These are phyloP conservation scores for Aureobasidium namibiae DNA, from an alignment of 2,329 filamentous ascomycete genomes.

Conservation along the genomic window DNA sequence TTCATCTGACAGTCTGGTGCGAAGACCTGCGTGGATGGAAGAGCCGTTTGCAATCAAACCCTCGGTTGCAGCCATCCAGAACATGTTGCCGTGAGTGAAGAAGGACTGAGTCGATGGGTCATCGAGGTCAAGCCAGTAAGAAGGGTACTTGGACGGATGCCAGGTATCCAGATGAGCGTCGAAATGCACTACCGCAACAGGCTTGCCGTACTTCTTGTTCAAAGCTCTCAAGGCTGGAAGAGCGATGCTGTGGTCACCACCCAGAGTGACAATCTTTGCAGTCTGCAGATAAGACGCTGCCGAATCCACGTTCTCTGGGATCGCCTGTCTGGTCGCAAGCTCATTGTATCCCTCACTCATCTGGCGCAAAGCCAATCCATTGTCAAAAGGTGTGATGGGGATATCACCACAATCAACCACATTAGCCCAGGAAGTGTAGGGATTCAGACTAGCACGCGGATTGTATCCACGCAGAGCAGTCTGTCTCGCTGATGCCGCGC, in stretches of 20 bases:
- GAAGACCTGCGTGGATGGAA: slow-evolving; percentile 74
- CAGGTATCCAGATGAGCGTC: slow-evolving; percentile 71
- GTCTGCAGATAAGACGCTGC: slow-evolving; percentile 33
- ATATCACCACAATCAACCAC: slow-evolving; percentile 89
- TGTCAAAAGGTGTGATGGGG: slow-evolving; percentile 79
- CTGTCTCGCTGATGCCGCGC: slow-evolving; percentile 73
- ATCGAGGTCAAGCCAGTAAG: slow-evolving; percentile 54
- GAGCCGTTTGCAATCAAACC: slow-evolving; percentile 66
- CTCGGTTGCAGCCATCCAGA: slow-evolving; percentile 78
- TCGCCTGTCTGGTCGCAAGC: slow-evolving; percentile 43
- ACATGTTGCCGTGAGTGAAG: slow-evolving; percentile 87
- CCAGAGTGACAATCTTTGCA: slow-evolving; percentile 40
- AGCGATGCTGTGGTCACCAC: slow-evolving; percentile 44
- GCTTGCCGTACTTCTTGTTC: slow-evolving; percentile 36
- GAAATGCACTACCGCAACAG: slow-evolving; percentile 43
- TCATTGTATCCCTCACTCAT: slow-evolving; percentile 76
- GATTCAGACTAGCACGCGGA: slow-evolving; percentile 71
- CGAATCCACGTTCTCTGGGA: slow-evolving; percentile 29
- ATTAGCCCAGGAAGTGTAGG: slow-evolving; percentile 68
- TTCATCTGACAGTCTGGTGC: slow-evolving; percentile 62
- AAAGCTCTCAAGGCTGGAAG: slow-evolving; percentile 43
- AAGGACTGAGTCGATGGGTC: slow-evolving; percentile 54
- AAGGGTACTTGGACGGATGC: slow-evolving; percentile 74
- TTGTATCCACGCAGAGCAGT: slow-evolving; percentile 69
- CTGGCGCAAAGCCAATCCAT: slow-evolving; percentile 68